Percentiles rank a stretch among this genome's conserved stretches.
Evolutionary conservation across 495 filamentous ascomycete species (phyloP).

Genomic region (Thermothielavioides terrestris): DNA sequence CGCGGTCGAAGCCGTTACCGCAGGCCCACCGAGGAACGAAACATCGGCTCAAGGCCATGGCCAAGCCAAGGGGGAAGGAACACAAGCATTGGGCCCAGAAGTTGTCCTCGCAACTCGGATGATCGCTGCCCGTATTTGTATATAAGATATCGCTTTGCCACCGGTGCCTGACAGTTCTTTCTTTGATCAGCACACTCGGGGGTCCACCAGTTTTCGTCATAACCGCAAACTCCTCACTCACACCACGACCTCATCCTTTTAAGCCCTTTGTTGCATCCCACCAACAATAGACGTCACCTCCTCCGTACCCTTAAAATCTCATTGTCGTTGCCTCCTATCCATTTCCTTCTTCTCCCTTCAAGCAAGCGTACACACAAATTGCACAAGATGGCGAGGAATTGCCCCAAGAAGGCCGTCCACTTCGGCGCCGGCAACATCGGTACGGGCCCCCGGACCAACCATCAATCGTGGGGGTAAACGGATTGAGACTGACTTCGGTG

Average conservation of each 20-base stretch:
- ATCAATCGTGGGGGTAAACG: background rate
- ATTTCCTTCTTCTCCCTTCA: background rate
- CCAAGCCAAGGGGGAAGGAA: background rate
- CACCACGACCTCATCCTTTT: background rate
- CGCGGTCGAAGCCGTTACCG: constrained; percentile 6
- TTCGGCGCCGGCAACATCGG: constrained; percentile 92
- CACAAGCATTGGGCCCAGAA: background rate
- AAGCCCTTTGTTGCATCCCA: background rate
- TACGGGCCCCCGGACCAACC: constrained; percentile 3
- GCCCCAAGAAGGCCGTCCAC: constrained; percentile 71
- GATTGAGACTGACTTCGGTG: no score
- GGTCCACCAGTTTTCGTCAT: background rate
- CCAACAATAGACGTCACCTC: background rate
- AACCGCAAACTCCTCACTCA: background rate
- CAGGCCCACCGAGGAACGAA: constrained; percentile 5
- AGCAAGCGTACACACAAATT: background rate
- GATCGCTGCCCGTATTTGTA: background rate
- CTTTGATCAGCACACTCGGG: background rate
- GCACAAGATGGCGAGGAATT: constrained; percentile 9
- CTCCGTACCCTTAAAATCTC: background rate
- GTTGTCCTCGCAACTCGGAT: background rate
- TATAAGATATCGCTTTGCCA: background rate
- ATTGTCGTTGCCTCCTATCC: background rate
- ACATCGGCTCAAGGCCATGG: background rate
- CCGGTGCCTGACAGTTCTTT: background rate